Conservation (phyloP, 208 protist species). For the Novymonas esmeraldas region DNA sequence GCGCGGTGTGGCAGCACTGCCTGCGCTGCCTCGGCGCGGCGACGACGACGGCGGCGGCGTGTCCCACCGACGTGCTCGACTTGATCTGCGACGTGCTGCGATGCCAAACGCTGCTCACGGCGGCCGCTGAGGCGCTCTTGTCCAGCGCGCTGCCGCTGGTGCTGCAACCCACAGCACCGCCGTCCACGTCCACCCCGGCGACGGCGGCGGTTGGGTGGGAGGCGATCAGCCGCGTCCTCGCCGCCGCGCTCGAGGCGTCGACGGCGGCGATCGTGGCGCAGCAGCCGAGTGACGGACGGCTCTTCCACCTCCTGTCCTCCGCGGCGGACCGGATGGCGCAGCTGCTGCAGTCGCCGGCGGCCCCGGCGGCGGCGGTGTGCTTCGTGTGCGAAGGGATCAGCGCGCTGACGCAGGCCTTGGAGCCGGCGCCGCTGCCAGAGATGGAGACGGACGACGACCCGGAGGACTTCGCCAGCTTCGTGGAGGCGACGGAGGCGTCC, state of each 20-base stretch:
- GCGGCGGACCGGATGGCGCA: constrained; percentile 44
- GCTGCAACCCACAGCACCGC: constrained; percentile 15
- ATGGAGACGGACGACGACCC: constrained; percentile 73
- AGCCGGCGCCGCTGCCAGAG: constrained; percentile 44
- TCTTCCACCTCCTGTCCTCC: constrained; percentile 56
- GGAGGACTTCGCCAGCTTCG: constrained; percentile 61
- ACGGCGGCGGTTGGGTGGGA: constrained; percentile 24
- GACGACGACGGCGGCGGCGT: neutral
- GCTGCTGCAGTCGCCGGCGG: constrained; percentile 28
- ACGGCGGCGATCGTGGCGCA: constrained; percentile 58
- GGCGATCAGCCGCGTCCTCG: constrained; percentile 46
- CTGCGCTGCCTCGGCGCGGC: constrained; percentile 21
- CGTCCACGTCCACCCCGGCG: neutral
- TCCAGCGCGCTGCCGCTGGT: constrained; percentile 38
- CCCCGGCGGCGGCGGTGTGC: constrained; percentile 30
- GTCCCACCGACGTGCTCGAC: constrained; percentile 21
- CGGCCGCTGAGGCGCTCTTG: constrained; percentile 45
- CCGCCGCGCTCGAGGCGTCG: constrained; percentile 57
- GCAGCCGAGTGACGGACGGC: constrained; percentile 26
- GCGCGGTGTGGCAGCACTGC: constrained; percentile 50
- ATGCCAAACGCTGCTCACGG: constrained; percentile 52
- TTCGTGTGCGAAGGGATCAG: constrained; percentile 71
- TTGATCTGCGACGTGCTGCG: constrained; percentile 57
- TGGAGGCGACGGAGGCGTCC: constrained; percentile 5
- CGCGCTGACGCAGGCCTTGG: constrained; percentile 71